Conservation (phyloP, 306 rosid species). For the Cucumis hystrix region DNA sequence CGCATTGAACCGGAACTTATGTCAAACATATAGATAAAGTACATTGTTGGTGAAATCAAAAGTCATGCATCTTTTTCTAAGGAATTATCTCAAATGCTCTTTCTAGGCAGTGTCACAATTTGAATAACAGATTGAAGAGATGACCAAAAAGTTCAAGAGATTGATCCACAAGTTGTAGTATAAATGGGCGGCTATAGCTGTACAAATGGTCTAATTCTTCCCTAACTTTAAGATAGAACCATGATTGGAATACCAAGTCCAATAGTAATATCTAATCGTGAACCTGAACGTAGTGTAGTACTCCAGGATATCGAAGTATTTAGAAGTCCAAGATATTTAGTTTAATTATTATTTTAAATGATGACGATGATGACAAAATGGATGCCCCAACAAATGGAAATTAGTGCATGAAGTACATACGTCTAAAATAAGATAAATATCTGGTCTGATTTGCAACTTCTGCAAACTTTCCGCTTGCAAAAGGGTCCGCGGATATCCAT, state of each 20-base stretch:
- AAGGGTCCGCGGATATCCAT: constrained; percentile 78
- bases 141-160: neutral
- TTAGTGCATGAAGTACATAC: constrained; percentile 33
- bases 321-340: neutral
- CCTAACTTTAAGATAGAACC: neutral
- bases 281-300: too few species aligned
- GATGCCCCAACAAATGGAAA: neutral
- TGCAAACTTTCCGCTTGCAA: constrained; percentile 71
- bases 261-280: neutral
- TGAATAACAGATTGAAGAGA: neutral
- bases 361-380: too few species aligned
- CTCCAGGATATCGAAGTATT: neutral
- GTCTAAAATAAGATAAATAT: constrained; percentile 57
- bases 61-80: neutral
- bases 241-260: neutral
- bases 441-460: constrained; percentile 61
- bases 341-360: too few species aligned
- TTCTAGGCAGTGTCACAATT: neutral
- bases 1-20: neutral
- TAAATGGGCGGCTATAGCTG: neutral
- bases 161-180: neutral
- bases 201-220: neutral
- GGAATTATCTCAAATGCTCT: neutral
- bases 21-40: neutral
- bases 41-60: neutral